Base-by-base conservation (phyloP, 345 rosid species). In the Geranium rotundifolium region DNA sequence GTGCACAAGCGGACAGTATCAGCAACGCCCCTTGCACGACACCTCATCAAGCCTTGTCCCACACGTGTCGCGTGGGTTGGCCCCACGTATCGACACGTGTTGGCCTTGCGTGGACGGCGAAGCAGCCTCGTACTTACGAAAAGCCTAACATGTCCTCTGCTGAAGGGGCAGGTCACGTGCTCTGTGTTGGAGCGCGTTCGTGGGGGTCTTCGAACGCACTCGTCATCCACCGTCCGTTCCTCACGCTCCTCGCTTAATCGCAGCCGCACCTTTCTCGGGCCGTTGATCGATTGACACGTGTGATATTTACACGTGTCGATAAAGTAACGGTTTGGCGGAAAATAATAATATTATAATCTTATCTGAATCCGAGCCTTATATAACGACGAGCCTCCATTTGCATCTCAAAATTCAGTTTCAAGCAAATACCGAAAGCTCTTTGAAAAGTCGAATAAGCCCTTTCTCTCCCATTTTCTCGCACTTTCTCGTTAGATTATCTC, bases 211-310 rank as follows among this genome's bases (percentile, higher is more conserved):
- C 84, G 72, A 69, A 78, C 67, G 68, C 55, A 49, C 69, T 63
- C 12, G 2, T 65, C 6, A 77, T 72, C 67, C 49, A 74, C 72
- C 85, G 85, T 84, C 75, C 84, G 83, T 69, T 72, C n/a, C 50
- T 62, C 75, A 76, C 75, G 20, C 65, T 67, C 29, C 23, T 54
- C 7, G 27, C 78, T 67, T 14, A 55, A 80, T 80, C 88, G 68
- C 67, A 76, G 76, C 84, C 86, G 75, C 78, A 52, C 71, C 76
- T 74, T 75, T 57, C 31, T 80, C 63, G 64, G 7, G 30, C 18
- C 56, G 69, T 64, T 1, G 41, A 41, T 20, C 49, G 17, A 0
- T 5, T 15, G 73, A 78, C 80, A 77, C 80, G 73, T 78, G 18
- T 0, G 3, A 0, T 0, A 0, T 0, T 0, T 6, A 50, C 81